phyloP scores from a whole-genome alignment of 495 filamentous ascomycete species.

The Lineolata rhizophorae region DNA sequence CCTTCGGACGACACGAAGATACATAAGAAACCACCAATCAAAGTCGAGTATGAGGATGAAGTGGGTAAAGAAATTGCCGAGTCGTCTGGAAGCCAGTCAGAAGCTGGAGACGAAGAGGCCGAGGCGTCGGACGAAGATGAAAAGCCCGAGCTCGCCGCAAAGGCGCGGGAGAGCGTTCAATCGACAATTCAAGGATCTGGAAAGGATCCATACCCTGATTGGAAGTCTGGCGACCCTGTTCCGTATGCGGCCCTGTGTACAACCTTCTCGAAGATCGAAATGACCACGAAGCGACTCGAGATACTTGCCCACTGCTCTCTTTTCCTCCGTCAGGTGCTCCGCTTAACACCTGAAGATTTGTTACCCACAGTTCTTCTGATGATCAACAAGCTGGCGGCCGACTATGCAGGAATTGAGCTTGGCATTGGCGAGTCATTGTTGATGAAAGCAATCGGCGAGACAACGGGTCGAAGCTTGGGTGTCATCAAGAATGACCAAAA shows the following conservation, averaged over 20 bases:
- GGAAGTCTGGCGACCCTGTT: constrained; percentile 69
- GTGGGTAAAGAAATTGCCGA: too few species aligned
- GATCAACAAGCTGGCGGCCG: constrained; percentile 93
- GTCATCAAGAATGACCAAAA: constrained; percentile 88
- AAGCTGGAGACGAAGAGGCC: constrained; percentile 7
- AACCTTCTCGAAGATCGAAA: constrained; percentile 81
- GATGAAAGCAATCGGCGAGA: constrained; percentile 95
- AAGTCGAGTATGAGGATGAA: too few species aligned
- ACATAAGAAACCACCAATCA: too few species aligned
- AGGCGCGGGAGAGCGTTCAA: constrained; percentile 69
- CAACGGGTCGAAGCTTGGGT: constrained; percentile 64
- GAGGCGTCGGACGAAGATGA: constrained; percentile 33
- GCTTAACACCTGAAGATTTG: constrained; percentile 74
- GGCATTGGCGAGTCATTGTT: constrained; percentile 94
- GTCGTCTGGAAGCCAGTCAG: constrained; percentile 7
- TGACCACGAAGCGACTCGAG: constrained; percentile 73
- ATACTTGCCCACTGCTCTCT: constrained; percentile 75
- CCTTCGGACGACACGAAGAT: too few species aligned
- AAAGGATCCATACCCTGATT: constrained; percentile 82
- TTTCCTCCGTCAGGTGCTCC: constrained; percentile 79
- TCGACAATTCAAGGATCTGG: constrained; percentile 38
- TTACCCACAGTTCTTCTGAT: constrained; percentile 77
- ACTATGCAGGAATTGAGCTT: constrained; percentile 87
- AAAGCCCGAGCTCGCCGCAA: constrained; percentile 51
- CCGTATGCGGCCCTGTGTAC: constrained; percentile 89